Base-by-base conservation (phyloP, 2,329 filamentous ascomycete genomes). In the Fusarium drepaniforme region DNA sequence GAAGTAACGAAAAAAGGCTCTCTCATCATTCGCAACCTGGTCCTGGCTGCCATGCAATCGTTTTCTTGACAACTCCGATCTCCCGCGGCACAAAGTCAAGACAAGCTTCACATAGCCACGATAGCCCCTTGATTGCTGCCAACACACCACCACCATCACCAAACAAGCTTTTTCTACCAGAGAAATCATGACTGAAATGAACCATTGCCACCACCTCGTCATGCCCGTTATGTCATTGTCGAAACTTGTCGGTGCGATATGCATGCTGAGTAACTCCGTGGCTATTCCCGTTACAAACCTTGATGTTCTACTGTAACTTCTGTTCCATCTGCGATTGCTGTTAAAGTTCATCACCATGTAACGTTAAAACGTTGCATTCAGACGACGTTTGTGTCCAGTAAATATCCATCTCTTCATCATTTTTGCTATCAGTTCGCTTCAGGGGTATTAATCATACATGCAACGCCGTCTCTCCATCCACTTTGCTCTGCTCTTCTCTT, bases 401-500 rank as follows among this genome's bases (percentile, higher is more conserved):
- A 21, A 42, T 65, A 53, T 53, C 21, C 61, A 30, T 61, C 40
- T 66, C 35, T 59, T 64, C 57, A 57, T 67, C 16, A 37, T 66
- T 51, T 68, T 51, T 25, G 35, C 25, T 61, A 59, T 68, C 68
- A 59, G 68, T 57, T 67, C 70, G 44, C 70, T 75, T 64, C 60
- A 60, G 62, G 73, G 77, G 74, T 78, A 79, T 78, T 75, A 75
- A 70, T 70, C 70, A 33, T 78, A 78, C 76, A 78, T 72, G 38
- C 65, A 65, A 71, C 64, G 59, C 72, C 44, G 64, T 46, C 64
- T 66, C 53, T 25, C 46, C 37, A 38, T 69, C 68, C 61, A 44
- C 66, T n/a, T 16, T 53, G 18, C 53, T 28, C 63, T 16, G 42
- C 42, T 23, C 44, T 28, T 13, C 42, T 46, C 51, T 70, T 57